Evolutionary conservation across 495 filamentous ascomycete species (phyloP).

Genomic region (Hapsidospora chrysogenum): DNA sequence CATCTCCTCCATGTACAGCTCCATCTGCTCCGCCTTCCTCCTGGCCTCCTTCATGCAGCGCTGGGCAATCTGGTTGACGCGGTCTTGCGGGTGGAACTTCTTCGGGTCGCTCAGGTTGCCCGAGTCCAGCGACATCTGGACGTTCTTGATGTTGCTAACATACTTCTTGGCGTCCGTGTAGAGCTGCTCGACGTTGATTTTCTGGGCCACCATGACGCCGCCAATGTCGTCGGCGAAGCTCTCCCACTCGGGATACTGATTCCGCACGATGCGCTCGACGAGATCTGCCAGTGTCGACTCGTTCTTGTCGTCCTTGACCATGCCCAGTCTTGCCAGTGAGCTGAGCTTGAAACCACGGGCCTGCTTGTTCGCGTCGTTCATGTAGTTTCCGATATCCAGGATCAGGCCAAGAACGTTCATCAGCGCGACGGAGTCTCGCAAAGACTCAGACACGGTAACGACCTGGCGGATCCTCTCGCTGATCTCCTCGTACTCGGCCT

Average conservation of each 20-base stretch:
- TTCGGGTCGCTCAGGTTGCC: conserved; percentile 92
- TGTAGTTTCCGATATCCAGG: conserved; percentile 95
- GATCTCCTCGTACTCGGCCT: conserved; percentile 82
- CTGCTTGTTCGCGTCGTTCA: conserved; percentile 99
- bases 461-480: conserved; percentile 66
- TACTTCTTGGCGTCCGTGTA: conserved; percentile 81
- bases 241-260: conserved; percentile 94
- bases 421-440: conserved; percentile 76
- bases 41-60: conserved; percentile 92
- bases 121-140: conserved; percentile 78
- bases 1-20: conserved; percentile 90
- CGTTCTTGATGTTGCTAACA: conserved; percentile 85
- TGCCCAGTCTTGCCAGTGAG: conserved; percentile 81
- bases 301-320: conserved; percentile 99
- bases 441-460: conserved; percentile 69
- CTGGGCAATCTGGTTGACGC: conserved; percentile 80
- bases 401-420: conserved; percentile 95
- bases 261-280: conserved; percentile 92
- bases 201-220: conserved; percentile 69
- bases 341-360: conserved; percentile 95
- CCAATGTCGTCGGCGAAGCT: conserved; percentile 70
- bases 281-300: conserved; percentile 90
- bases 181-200: conserved; percentile 88
- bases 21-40: conserved; percentile 90
- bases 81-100: conserved; percentile 95